Evolutionary conservation across 768 basidiomycete species (phyloP).

Genomic region (Suillus subluteus): DNA sequence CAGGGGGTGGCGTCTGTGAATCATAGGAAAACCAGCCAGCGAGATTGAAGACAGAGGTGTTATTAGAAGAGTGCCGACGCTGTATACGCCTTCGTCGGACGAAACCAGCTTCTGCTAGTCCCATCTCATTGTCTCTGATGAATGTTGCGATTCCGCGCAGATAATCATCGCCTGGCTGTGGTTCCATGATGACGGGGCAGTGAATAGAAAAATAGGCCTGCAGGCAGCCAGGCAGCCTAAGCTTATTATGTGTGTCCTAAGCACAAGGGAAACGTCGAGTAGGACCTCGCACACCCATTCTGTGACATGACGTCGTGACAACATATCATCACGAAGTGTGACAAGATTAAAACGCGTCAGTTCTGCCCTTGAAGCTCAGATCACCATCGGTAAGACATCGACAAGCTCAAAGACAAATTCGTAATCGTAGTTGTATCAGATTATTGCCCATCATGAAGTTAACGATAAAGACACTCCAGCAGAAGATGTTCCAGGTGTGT

Average conservation of each 20-base stretch:
- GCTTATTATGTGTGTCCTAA: background rate
- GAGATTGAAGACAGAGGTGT: slow-evolving; percentile 58
- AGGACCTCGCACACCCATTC: background rate
- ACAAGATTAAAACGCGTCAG: slow-evolving; percentile 18
- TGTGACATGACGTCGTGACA: slow-evolving; percentile 25
- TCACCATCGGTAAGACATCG: slow-evolving; percentile 25
- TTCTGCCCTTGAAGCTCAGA: slow-evolving; percentile 14
- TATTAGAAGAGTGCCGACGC: slow-evolving; percentile 33
- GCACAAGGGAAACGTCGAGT: slow-evolving; percentile 6
- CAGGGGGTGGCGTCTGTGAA: slow-evolving; percentile 30
- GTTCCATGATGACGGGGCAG: slow-evolving; percentile 41
- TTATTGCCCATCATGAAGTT: slow-evolving; percentile 71
- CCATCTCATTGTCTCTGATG: slow-evolving; percentile 72
- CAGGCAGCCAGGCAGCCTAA: slow-evolving; percentile 9
- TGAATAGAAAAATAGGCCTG: slow-evolving; percentile 23
- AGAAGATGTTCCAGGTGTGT: slow-evolving; percentile 83
- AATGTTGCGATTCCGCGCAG: slow-evolving; percentile 69
- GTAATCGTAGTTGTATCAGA: slow-evolving; percentile 12
- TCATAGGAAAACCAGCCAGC: slow-evolving; percentile 56
- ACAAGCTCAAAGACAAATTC: slow-evolving; percentile 10
- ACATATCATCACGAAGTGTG: slow-evolving; percentile 16
- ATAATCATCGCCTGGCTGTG: slow-evolving; percentile 75
- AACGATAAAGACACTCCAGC: slow-evolving; percentile 93
- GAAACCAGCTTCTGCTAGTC: slow-evolving; percentile 68
- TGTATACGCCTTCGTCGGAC: slow-evolving; percentile 51